A percentile compares a stretch with the other conserved stretches of the same genome.
Conservation (phyloP, 2,329 filamentous ascomycete genomes). For the Purpureocillium lavendulum region DNA sequence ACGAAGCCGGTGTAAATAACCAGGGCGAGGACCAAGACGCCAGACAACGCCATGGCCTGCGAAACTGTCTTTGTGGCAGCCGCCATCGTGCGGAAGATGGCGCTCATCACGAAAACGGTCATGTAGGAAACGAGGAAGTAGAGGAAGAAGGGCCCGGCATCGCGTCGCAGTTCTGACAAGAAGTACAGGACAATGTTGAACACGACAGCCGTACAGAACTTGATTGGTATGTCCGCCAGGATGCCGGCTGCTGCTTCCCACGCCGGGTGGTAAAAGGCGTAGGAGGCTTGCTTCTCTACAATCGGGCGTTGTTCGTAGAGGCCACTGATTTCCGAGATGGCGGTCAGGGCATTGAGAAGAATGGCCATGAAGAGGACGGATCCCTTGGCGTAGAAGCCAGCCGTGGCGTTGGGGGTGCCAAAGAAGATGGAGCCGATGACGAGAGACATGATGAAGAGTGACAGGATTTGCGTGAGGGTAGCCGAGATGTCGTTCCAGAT, state of each 20-base stretch:
- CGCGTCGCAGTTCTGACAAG: constrained; percentile 42
- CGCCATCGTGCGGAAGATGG: constrained; percentile 67
- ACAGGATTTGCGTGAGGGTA: constrained; percentile 34
- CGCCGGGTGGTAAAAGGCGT: constrained; percentile 42
- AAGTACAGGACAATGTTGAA: constrained; percentile 55
- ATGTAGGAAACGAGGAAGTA: constrained; percentile 65
- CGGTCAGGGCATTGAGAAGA: constrained; percentile 48
- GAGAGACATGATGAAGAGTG: constrained; percentile 47
- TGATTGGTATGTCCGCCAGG: constrained; percentile 47
- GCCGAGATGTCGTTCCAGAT: constrained; percentile 43
- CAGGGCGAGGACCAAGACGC: constrained; percentile 49
- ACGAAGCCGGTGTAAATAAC: constrained; percentile 54
- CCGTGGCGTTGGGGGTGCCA: constrained; percentile 37
- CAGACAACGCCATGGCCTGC: constrained; percentile 45
- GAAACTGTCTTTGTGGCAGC: constrained; percentile 59
- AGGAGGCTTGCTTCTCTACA: constrained; percentile 39
- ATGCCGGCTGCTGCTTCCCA: constrained; percentile 47
- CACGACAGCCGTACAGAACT: constrained; percentile 37
- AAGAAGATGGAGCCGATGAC: constrained; percentile 56
- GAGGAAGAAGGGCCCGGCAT: constrained; percentile 64
- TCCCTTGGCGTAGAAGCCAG: constrained; percentile 44
- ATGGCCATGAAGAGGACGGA: constrained; percentile 53
- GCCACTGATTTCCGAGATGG: constrained; percentile 45
- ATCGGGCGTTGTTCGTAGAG: constrained; percentile 37
- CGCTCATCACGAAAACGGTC: constrained; percentile 64